Evolutionary conservation across 495 filamentous ascomycete genomes (phyloP).

Genomic region (Neurospora tetraspora): DNA sequence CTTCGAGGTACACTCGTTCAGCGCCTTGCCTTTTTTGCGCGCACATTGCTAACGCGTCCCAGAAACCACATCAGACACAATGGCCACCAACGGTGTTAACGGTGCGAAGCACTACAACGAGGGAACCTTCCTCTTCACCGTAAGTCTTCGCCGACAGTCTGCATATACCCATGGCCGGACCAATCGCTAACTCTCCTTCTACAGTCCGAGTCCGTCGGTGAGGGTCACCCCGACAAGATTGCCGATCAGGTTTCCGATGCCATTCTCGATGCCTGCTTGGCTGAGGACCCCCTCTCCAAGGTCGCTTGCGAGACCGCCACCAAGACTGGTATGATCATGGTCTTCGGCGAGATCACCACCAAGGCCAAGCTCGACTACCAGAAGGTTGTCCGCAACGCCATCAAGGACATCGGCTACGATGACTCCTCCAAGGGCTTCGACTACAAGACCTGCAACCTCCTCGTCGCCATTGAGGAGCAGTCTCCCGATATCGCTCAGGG

Average conservation of each 20-base stretch:
- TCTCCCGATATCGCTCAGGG: constrained; percentile 98
- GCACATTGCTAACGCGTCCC: constrained; percentile 47
- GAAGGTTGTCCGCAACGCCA: constrained; percentile 86
- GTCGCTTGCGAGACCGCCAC: constrained; percentile 98
- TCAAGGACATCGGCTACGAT: constrained; percentile 99
- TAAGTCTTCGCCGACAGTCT: constrained; percentile 24
- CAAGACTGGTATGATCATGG: constrained; percentile 99
- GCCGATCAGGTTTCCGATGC: constrained; percentile 98
- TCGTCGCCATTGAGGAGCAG: constrained; percentile 98
- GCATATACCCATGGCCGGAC: neutral
- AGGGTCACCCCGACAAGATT: constrained; percentile 98
- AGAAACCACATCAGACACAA: constrained; percentile 41
- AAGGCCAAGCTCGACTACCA: constrained; percentile 94
- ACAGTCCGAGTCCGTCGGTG: constrained; percentile 90
- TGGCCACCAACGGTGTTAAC: constrained; percentile 27
- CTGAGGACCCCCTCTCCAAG: constrained; percentile 93
- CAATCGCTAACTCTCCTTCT: constrained; percentile 11
- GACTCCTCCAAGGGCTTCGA: constrained; percentile 96
- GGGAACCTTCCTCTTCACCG: constrained; percentile 92
- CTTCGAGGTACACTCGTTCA: neutral
- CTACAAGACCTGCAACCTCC: constrained; percentile 98
- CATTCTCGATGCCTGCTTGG: constrained; percentile 93
- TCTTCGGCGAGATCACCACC: constrained; percentile 99
- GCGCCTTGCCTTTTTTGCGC: neutral
- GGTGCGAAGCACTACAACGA: constrained; percentile 41